Percentiles rank a stretch among this genome's conserved stretches.
Conservation (phyloP, 192 early-diverging fungal species). For the Paraglomus occultum region DNA sequence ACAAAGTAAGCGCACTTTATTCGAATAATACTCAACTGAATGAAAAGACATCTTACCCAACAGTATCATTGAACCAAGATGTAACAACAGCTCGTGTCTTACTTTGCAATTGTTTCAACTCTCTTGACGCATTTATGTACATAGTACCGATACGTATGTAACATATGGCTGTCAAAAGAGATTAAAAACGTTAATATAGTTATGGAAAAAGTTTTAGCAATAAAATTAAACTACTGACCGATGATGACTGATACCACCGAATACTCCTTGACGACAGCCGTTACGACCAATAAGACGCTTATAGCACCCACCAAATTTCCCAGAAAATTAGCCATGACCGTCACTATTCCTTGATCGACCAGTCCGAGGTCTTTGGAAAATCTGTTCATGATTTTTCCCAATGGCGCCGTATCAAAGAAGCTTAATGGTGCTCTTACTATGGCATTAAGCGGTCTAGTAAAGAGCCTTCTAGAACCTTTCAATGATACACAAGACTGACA, state of each 20-base stretch:
- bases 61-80: constrained; percentile 46
- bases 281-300: constrained; percentile 56
- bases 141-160: constrained; percentile 11
- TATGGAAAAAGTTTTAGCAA: not conserved
- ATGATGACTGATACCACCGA: constrained; percentile 52
- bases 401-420: constrained; percentile 88
- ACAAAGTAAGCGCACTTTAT: constrained; percentile 76
- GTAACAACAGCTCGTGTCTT: constrained; percentile 32
- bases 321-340: constrained; percentile 49
- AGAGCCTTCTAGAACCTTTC: constrained; percentile 57
- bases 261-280: constrained; percentile 62
- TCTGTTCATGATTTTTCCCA: constrained; percentile 85
- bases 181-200: not conserved
- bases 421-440: constrained; percentile 72
- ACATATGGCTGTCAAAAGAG: constrained; percentile 6
- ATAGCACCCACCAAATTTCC: constrained; percentile 46
- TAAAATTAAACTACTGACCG: constrained; percentile 29
- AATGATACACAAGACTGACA: constrained; percentile 51
- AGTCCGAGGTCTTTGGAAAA: constrained; percentile 86
- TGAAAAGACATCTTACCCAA: constrained; percentile 35
- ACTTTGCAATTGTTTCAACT: constrained; percentile 87
- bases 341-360: constrained; percentile 62
- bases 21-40: constrained; percentile 73
- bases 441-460: constrained; percentile 52
- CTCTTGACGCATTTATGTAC: constrained; percentile 49